A percentile compares a stretch with the other conserved stretches of the same genome.
phyloP scores from a whole-genome alignment of 768 basidiomycete species.

The Daedaleopsis nitida region DNA sequence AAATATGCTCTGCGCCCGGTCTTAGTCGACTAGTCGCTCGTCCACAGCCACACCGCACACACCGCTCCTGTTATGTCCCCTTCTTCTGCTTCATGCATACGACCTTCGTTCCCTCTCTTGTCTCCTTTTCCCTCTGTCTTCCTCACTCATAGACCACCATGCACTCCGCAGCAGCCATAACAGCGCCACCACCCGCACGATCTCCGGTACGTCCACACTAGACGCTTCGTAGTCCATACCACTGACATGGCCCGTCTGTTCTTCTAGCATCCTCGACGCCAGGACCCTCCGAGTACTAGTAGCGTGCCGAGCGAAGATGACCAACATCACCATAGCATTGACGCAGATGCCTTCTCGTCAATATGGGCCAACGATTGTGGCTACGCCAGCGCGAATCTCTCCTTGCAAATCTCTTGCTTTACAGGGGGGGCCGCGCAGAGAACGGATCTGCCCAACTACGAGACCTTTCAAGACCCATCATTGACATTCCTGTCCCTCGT shows the following conservation, averaged over 20 bases:
- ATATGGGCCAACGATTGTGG: neutral
- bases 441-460: no score
- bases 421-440: neutral
- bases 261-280: neutral
- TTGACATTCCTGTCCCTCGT: neutral
- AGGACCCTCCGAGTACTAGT: no score
- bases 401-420: neutral
- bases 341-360: neutral
- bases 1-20: neutral
- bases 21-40: neutral
- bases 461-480: neutral
- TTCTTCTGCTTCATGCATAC: neutral
- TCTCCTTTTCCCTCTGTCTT: neutral
- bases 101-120: neutral
- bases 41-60: conserved; percentile 5
- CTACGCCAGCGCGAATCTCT: neutral
- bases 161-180: neutral
- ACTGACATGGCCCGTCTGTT: neutral
- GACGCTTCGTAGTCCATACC: neutral
- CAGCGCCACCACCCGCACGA: neutral
- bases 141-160: neutral
- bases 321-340: neutral
- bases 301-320: neutral
- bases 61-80: neutral
- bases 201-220: neutral